Evolutionary conservation across 2,329 filamentous ascomycete species (phyloP).

Genomic region (Sporothrix schenckii): DNA sequence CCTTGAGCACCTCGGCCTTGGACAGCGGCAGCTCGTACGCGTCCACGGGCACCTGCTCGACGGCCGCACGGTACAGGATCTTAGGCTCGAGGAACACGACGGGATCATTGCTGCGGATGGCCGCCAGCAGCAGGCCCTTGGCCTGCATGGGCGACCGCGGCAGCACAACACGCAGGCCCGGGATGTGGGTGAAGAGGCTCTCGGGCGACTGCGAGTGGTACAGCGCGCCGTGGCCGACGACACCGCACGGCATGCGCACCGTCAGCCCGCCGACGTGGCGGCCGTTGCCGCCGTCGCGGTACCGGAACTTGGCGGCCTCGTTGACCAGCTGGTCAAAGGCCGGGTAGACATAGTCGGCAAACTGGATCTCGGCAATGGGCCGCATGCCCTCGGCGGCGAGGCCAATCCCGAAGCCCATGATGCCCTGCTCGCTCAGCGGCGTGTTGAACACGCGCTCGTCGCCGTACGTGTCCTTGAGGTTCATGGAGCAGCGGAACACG

Average conservation of each 20-base stretch:
- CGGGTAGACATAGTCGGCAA: slow-evolving; percentile 91
- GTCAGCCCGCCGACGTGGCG: slow-evolving; percentile 75
- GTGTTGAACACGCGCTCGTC: slow-evolving; percentile 93
- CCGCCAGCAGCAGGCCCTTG: slow-evolving; percentile 78
- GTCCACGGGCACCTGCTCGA: slow-evolving; percentile 84
- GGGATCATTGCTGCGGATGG: slow-evolving; percentile 80
- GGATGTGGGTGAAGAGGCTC: slow-evolving; percentile 83
- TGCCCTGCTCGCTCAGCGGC: slow-evolving; percentile 89
- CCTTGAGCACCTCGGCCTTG: slow-evolving; percentile 81
- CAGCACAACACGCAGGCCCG: slow-evolving; percentile 81
- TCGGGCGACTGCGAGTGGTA: slow-evolving; percentile 91
- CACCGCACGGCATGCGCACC: slow-evolving; percentile 86
- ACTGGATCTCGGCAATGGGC: slow-evolving; percentile 92
- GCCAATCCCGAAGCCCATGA: slow-evolving; percentile 91
- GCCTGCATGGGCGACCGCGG: slow-evolving; percentile 84
- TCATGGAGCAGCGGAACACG: slow-evolving; percentile 93
- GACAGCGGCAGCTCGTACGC: slow-evolving; percentile 82
- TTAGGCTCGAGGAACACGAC: slow-evolving; percentile 95
- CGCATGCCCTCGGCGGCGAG: slow-evolving; percentile 88
- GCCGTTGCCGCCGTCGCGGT: slow-evolving; percentile 65
- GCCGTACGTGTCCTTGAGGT: slow-evolving; percentile 84
- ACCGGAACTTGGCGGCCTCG: slow-evolving; percentile 86
- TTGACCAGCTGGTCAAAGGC: slow-evolving; percentile 95
- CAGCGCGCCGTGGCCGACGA: slow-evolving; percentile 84
- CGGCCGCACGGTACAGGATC: slow-evolving; percentile 85